A percentile compares a stretch with the other conserved stretches of the same genome.
These are phyloP conservation scores for Fusarium fujikuroi DNA, from an alignment of 2,329 filamentous ascomycete genomes.

Conservation along the genomic window DNA sequence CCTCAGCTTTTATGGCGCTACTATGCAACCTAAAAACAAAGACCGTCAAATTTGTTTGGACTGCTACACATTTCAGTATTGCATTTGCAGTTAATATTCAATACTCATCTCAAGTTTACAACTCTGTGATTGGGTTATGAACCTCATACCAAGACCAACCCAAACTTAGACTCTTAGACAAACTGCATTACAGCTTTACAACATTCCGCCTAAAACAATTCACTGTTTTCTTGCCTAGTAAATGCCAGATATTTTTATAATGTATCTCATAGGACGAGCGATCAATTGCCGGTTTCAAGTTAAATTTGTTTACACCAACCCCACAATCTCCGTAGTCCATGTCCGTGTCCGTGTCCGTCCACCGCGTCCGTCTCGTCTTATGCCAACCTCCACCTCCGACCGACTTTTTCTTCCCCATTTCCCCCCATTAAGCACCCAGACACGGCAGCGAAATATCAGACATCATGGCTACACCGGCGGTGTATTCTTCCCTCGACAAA, in stretches of 20 bases:
- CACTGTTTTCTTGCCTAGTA: neutral
- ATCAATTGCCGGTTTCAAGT: slow-evolving; percentile 24
- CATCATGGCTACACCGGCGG: slow-evolving; percentile 22
- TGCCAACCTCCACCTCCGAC: neutral
- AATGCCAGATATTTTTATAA: neutral
- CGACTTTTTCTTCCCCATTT: neutral
- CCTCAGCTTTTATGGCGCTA: accelerated
- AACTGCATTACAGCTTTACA: neutral
- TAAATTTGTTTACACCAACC: slow-evolving; percentile 8
- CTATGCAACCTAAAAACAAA: accelerated
- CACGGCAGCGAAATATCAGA: too few relatives aligned
- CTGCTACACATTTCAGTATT: neutral
- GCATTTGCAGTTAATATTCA: neutral
- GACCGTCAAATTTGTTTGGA: accelerated
- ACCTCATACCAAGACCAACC: neutral
- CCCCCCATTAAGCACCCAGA: neutral
- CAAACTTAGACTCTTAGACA: neutral
- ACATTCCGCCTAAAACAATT: neutral
- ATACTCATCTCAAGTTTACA: neutral
- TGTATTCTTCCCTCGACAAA: slow-evolving; percentile 31
- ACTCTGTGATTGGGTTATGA: neutral
- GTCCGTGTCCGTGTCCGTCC: slow-evolving; percentile 28
- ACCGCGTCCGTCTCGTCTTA: neutral
- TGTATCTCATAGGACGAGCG: neutral
- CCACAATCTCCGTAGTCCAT: slow-evolving; percentile 31